Percentiles rank a stretch among this genome's conserved stretches.
Evolutionary conservation across 2,329 filamentous ascomycete species (phyloP).

Genomic region (Colletotrichum sansevieriae): DNA sequence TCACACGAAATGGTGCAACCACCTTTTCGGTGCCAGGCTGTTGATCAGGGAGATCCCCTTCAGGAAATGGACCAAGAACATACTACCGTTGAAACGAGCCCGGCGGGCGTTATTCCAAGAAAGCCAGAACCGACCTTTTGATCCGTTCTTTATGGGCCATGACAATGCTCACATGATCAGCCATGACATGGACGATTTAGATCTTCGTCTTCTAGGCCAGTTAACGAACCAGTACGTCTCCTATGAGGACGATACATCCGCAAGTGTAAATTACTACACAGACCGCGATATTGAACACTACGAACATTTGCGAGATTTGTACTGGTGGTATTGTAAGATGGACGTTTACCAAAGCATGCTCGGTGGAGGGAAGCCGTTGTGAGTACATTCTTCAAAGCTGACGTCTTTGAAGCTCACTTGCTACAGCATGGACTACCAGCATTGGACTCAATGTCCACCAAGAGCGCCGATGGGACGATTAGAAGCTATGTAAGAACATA

Average conservation of each 20-base stretch:
- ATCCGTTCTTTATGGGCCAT: constrained; percentile 45
- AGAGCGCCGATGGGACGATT: constrained; percentile 82
- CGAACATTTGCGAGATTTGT: constrained; percentile 86
- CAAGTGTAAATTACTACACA: constrained; percentile 53
- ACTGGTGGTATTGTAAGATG: constrained; percentile 97
- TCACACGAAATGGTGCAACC: constrained; percentile 95
- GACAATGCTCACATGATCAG: constrained; percentile 42
- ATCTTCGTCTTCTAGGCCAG: constrained; percentile 56
- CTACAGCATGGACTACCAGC: constrained; percentile 79
- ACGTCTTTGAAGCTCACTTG: constrained; percentile 43
- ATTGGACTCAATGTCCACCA: constrained; percentile 90
- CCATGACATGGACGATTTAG: constrained; percentile 54
- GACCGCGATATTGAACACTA: constrained; percentile 81
- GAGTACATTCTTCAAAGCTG: constrained; percentile 54
- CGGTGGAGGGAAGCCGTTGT: constrained; percentile 88
- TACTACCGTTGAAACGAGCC: constrained; percentile 72
- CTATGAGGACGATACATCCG: constrained; percentile 36
- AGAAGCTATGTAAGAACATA: constrained; percentile 73
- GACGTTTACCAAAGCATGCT: constrained; percentile 92
- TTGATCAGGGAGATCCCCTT: constrained; percentile 88
- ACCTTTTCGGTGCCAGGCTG: constrained; percentile 86
- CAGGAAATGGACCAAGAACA: constrained; percentile 76
- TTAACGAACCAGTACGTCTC: constrained; percentile 56
- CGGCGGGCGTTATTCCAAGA: constrained; percentile 54
- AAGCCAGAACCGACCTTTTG: constrained; percentile 50